Evolutionary conservation across 306 rosid species (phyloP).

Genomic region (Comarum palustre): DNA sequence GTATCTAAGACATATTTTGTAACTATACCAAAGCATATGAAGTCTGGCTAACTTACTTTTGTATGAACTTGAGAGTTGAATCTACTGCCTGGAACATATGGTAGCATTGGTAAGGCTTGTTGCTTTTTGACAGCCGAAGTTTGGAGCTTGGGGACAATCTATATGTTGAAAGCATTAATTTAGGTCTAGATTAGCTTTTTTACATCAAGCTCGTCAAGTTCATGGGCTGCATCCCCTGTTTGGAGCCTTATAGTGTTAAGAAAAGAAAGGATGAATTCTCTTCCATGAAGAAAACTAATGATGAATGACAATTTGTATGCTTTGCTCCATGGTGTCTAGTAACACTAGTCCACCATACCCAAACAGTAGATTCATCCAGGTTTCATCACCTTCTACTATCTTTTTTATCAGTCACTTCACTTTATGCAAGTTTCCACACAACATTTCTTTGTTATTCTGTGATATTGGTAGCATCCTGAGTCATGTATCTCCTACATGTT

Average conservation of each 20-base stretch:
- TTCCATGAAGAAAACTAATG: not conserved
- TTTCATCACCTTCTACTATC: not conserved
- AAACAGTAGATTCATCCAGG: not conserved
- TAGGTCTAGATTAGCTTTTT: not conserved
- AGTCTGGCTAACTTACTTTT: slow-evolving; percentile 3
- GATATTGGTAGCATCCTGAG: not conserved
- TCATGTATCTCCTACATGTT: not conserved
- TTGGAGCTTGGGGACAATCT: not conserved
- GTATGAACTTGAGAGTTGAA: not conserved
- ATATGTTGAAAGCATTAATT: not conserved
- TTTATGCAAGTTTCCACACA: not conserved
- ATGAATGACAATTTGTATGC: not conserved
- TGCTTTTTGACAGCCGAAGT: not conserved
- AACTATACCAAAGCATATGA: not conserved
- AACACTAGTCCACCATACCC: not conserved
- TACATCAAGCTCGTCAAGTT: not conserved
- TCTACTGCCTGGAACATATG: not conserved
- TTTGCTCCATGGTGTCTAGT: not conserved
- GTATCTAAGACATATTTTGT: not conserved
- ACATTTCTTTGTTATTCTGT: not conserved
- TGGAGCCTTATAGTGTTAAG: not conserved
- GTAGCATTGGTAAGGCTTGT: not conserved
- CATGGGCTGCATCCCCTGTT: not conserved
- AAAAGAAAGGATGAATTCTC: not conserved
- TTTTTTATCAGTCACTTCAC: not conserved